A percentile compares a stretch with the other conserved stretches of the same genome.
These are phyloP conservation scores for Irpex sp. DNA, from an alignment of 1,284 basidiomycete species.

Conservation along the genomic window DNA sequence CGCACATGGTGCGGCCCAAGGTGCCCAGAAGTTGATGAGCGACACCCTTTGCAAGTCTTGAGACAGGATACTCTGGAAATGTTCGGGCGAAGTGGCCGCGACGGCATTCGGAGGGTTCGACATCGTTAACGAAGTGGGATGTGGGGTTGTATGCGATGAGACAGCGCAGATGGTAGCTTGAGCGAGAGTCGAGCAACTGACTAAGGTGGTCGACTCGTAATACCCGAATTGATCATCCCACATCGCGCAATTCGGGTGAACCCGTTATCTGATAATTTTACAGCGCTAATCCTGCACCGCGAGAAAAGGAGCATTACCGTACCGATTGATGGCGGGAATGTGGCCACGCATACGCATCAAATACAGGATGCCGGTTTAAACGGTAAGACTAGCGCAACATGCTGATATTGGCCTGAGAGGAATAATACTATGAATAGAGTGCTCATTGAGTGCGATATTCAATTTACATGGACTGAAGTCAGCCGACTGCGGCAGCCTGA, in stretches of 20 bases:
- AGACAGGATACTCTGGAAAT: conserved; percentile 76
- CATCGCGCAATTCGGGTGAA: conserved; percentile 18
- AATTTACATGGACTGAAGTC: no score
- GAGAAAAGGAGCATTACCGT: not conserved
- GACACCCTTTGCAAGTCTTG: conserved; percentile 77
- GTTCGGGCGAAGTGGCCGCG: conserved; percentile 57
- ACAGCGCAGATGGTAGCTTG: not conserved
- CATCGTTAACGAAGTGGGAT: not conserved
- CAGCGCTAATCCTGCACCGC: not conserved
- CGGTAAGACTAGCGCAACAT: not conserved
- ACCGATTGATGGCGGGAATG: not conserved
- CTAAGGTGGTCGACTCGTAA: not conserved
- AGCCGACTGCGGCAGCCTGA: not conserved
- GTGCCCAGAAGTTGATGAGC: conserved; percentile 90
- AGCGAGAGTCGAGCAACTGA: conserved; percentile 2
- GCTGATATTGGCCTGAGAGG: not conserved
- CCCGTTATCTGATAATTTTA: conserved; percentile 17
- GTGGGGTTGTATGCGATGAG: not conserved
- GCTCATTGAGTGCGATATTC: no score
- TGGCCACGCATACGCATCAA: not conserved
- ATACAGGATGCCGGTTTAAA: not conserved
- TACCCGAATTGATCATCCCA: conserved; percentile 2
- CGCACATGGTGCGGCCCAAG: conserved; percentile 88
- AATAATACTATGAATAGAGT: not conserved
- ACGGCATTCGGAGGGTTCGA: conserved; percentile 39